Base-by-base conservation (phyloP, 805 yeast genomes). In the Saccharomycopsis sp. region DNA sequence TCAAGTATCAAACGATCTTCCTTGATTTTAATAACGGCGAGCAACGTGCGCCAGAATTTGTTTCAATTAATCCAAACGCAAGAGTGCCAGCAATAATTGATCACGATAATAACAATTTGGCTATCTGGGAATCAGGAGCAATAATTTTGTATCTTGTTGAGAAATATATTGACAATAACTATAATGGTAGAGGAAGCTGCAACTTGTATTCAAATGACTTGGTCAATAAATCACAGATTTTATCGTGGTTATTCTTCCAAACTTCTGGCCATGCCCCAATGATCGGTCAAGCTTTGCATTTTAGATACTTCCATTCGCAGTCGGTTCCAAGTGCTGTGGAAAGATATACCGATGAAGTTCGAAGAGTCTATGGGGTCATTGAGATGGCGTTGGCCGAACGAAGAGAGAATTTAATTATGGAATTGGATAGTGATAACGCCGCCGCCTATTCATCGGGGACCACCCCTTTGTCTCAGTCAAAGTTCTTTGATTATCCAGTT, bases 211-310 rank as follows among this genome's bases (percentile, higher is more conserved):
- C 94, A 3, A 80, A 77, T 43, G 82, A 81, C 57, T 60, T 82
- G 43, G 70, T 76, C 11, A 95, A 86, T 52, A 96, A 87, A 65
- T 72, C 89, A 2, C 90, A 83, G 60, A 86, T 89, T 47, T 73
- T 78, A 49, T 77, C 88, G 4, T 89, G 97, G 96, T 70, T 90
- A 31, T 89, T 86, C 58, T 89, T 89, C 70, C 97, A 89, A 65
- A 87, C 96, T 2, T 83, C 94, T 3, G 97, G 97, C 4, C 97
- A 88, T 60, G 95, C 97, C 0, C 96, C 97, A n/a, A 89, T 89
- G 95, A 85, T 89, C 55, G 97, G 97, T 16, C 97, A 89, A 64
- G 96, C 97, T 6, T 71, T 90, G 54, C 97, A 90, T 66, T 90
- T 89, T 67, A 74, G 89, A 57, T 87, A 85, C 61, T 87, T 89